Base-by-base conservation (phyloP, 2,329 filamentous ascomycete genomes). In the Tolypocladium inflatum region DNA sequence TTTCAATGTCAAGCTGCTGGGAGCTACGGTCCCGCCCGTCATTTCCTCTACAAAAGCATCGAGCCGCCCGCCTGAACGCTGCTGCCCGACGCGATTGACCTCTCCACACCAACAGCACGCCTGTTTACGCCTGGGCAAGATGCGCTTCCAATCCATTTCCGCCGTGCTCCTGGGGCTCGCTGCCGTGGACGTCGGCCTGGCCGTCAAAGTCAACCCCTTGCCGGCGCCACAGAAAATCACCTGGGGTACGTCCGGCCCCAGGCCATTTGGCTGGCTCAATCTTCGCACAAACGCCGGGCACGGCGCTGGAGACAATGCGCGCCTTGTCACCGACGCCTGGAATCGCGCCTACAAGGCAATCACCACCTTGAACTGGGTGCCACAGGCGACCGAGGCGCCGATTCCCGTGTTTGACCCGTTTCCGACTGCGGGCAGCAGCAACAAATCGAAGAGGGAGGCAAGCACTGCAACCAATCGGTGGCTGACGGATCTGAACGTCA, bases 371-470 rank as follows among this genome's bases (percentile, higher is more conserved):
- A 73, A 78, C 69, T 85, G 81, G 81, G 73, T 76, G 13, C 81
- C 81, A 2, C 74, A 75, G 41, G 81, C 79, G 11, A 71, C 72
- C 1, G 80, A 84, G 67, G 75, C 76, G 30, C 80, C 81, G 0
- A 76, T 81, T 52, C 70, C 76, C 3, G 70, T 67, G 13, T 84
- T 79, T 59, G 72, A 76, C 11, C 72, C 78, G 0, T 84, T 83
- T 66, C 81, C 80, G 6, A 78, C 74, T 21, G 59, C 70, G 0
- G 63, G 63, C n/a, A 61, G 66, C 23, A 63, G 61, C 15, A 60
- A 61, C 15, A 60, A 71, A 56, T 58, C 58, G 37, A 70, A 72
- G 66, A 70, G 71, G 21, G n/a, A 37, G 19, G 48, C 19, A 3
- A 51, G 26, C 38, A 35, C 19, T 11, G 52, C 35, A 9, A n/a